phyloP scores from a whole-genome alignment of 2,329 filamentous ascomycete species.

The Bipolaris gigantea region DNA sequence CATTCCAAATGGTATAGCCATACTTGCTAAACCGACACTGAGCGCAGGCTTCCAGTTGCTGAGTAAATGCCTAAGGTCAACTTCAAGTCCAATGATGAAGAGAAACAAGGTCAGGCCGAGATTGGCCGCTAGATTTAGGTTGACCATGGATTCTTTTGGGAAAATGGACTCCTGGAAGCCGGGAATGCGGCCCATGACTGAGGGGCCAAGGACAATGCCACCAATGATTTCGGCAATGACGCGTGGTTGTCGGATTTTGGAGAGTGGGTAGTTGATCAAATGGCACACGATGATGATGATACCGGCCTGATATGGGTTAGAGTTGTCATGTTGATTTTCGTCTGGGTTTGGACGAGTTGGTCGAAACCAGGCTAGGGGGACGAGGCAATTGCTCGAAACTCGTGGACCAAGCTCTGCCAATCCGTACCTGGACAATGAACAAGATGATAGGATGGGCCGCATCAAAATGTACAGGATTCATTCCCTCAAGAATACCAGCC shows the following conservation, averaged over 20 bases:
- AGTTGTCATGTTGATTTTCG: not conserved
- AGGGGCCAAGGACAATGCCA: slow-evolving; percentile 83
- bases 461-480: slow-evolving; percentile 69
- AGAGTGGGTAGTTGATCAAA: slow-evolving; percentile 73
- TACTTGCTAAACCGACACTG: slow-evolving; percentile 76
- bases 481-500: slow-evolving; percentile 71
- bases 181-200: slow-evolving; percentile 83
- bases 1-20: slow-evolving; percentile 80
- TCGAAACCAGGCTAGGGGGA: not conserved
- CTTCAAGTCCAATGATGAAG: slow-evolving; percentile 85
- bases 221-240: slow-evolving; percentile 85
- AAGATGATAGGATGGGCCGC: slow-evolving; percentile 71
- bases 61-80: slow-evolving; percentile 75
- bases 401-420: not conserved
- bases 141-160: slow-evolving; percentile 71
- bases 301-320: slow-evolving; percentile 54
- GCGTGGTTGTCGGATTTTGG: slow-evolving; percentile 74
- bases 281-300: slow-evolving; percentile 78
- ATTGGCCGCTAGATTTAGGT: slow-evolving; percentile 77
- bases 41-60: slow-evolving; percentile 80
- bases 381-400: not conserved
- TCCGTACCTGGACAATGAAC: slow-evolving; percentile 71
- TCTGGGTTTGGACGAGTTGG: not conserved
- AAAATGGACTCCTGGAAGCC: slow-evolving; percentile 78
- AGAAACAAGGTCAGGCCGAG: slow-evolving; percentile 82